phyloP scores from a whole-genome alignment of 2,329 filamentous ascomycete species.

The Colletotrichum magnum region DNA sequence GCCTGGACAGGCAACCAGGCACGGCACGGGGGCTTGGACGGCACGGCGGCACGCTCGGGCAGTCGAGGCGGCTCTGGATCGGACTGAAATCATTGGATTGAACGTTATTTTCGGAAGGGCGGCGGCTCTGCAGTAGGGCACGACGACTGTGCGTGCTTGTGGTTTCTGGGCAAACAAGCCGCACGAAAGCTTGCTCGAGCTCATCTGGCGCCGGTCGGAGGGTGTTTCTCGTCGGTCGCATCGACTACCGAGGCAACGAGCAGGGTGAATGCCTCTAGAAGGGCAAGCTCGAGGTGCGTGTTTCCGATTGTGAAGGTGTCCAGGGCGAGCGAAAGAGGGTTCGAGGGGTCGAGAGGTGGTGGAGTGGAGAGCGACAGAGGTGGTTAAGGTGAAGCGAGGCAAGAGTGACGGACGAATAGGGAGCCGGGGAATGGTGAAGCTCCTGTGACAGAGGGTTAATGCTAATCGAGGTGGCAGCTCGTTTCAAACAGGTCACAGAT shows the following conservation, averaged over 20 bases:
- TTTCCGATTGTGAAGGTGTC: conserved; percentile 18
- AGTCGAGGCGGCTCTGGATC: conserved; percentile 23
- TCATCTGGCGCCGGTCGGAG: not conserved
- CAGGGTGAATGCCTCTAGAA: conserved; percentile 27
- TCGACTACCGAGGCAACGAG: conserved; percentile 2
- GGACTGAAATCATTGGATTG: conserved; percentile 22
- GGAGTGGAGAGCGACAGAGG: not conserved
- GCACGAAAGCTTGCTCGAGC: not conserved
- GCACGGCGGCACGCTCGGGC: conserved; percentile 35
- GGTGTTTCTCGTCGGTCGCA: conserved; percentile 33
- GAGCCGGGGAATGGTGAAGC: conserved; percentile 24
- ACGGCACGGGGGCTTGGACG: conserved; percentile 31
- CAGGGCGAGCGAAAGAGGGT: not conserved
- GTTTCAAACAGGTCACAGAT: conserved; percentile 33
- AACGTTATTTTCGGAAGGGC: not conserved
- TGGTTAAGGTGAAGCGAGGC: conserved; percentile 29
- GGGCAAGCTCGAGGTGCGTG: conserved; percentile 22
- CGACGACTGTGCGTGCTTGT: not conserved
- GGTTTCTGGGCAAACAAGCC: not conserved
- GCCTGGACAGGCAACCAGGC: not conserved
- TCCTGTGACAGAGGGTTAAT: conserved; percentile 10
- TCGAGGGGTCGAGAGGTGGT: not conserved
- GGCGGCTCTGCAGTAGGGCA: conserved; percentile 18
- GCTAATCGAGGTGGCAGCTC: conserved; percentile 25
- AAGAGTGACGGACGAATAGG: conserved; percentile 21